phyloP scores from a whole-genome alignment of 139 green algal genomes.

The Haematococcus sp. region DNA sequence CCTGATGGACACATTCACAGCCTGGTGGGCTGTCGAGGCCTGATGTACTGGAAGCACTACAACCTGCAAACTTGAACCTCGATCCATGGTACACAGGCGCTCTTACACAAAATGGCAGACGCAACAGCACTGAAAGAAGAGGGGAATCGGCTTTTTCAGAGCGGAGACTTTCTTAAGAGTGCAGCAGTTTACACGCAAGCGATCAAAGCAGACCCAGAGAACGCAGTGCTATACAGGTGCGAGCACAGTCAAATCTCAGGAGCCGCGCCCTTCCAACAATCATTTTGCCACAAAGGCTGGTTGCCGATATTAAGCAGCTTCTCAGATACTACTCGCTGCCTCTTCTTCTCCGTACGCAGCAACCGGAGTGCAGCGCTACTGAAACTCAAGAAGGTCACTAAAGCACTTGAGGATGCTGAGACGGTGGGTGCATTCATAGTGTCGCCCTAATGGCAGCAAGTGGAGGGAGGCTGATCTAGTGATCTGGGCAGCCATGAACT shows the following conservation, averaged over 20 bases:
- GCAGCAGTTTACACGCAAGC: slow-evolving; percentile 86
- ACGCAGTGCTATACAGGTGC: slow-evolving; percentile 75
- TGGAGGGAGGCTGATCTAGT: too few relatives aligned
- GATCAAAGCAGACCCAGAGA: slow-evolving; percentile 76
- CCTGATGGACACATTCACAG: too few relatives aligned
- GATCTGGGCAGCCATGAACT: too few relatives aligned
- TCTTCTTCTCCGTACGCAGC: too few relatives aligned
- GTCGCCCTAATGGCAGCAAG: slow-evolving; percentile 34
- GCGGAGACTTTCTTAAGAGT: slow-evolving; percentile 78
- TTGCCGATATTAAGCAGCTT: background rate
- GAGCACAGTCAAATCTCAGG: background rate
- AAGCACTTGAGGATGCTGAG: slow-evolving; percentile 86
- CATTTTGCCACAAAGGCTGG: background rate
- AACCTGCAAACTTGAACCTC: too few relatives aligned
- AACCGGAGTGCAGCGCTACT: slow-evolving; percentile 87
- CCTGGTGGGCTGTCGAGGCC: too few relatives aligned
- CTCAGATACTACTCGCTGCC: too few relatives aligned
- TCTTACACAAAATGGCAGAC: too few relatives aligned
- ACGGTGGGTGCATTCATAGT: slow-evolving; percentile 14
- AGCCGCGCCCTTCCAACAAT: background rate
- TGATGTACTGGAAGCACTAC: too few relatives aligned
- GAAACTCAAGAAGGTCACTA: slow-evolving; percentile 87
- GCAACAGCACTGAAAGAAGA: slow-evolving; percentile 59
- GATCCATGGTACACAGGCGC: too few relatives aligned
- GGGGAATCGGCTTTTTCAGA: slow-evolving; percentile 76